Percentiles rank a stretch among this genome's conserved stretches.
These are phyloP conservation scores for Rhododendron mucronatum DNA, from an alignment of 148 eudicot species.

Conservation along the genomic window DNA sequence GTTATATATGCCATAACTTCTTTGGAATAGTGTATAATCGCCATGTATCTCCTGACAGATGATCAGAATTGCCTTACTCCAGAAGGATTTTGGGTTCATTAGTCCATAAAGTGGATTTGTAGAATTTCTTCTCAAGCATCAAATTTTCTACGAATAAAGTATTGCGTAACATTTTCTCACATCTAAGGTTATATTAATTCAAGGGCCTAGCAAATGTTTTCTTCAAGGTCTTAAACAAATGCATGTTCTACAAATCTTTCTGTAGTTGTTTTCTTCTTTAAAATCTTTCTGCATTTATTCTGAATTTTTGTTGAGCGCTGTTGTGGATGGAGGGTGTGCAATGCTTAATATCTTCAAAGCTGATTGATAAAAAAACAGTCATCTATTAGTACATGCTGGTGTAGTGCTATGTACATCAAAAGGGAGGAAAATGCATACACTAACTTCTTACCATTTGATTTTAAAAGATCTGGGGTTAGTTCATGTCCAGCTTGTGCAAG, in stretches of 20 bases:
- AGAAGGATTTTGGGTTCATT: not conserved
- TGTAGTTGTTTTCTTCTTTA: not conserved
- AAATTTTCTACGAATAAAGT: not conserved
- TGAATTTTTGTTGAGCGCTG: not conserved
- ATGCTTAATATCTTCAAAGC: not conserved
- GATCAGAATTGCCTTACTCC: not conserved
- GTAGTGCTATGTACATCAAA: not conserved
- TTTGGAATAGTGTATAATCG: not conserved
- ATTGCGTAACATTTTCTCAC: not conserved
- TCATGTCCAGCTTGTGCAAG: constrained; percentile 79
- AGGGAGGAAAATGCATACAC: not conserved
- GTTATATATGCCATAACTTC: not conserved
- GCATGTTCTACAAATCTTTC: not conserved
- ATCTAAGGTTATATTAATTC: not conserved
- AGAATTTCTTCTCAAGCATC: not conserved
- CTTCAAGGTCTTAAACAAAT: not conserved
- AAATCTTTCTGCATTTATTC: not conserved
- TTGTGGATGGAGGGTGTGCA: not conserved
- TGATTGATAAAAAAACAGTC: not conserved
- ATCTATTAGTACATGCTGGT: not conserved
- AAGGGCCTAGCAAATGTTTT: not conserved
- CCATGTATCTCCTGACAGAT: not conserved
- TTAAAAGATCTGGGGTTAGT: constrained; percentile 45
- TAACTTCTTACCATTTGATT: constrained; percentile 22
- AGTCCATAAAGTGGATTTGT: not conserved